A percentile compares a stretch with the other conserved stretches of the same genome.
phyloP scores from a whole-genome alignment of 345 rosid genomes.

The Melaleuca alternifolia region DNA sequence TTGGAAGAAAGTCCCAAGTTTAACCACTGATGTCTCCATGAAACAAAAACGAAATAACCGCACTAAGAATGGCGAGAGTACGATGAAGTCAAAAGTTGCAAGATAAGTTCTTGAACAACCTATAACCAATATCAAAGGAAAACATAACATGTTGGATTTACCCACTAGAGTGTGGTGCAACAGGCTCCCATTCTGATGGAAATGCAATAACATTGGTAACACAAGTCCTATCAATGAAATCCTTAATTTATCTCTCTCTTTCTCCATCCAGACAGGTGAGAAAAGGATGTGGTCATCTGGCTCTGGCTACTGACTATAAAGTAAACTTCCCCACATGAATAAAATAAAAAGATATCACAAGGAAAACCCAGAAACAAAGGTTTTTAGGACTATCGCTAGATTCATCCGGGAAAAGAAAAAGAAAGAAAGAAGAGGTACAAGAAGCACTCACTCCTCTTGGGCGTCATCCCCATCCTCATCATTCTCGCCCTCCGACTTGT shows the following conservation, averaged over 20 bases:
- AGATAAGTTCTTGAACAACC: not conserved
- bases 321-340: not conserved
- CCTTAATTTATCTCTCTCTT: not conserved
- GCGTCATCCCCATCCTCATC: not conserved
- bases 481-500: constrained; percentile 17
- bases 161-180: not conserved
- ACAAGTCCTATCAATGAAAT: not conserved
- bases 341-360: not conserved
- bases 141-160: not conserved
- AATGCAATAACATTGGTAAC: not conserved
- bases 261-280: not conserved
- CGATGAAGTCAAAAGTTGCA: not conserved
- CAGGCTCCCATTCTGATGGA: not conserved
- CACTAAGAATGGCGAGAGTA: not conserved
- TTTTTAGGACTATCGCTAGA: not conserved
- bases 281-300: not conserved
- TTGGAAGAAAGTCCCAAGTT: not conserved
- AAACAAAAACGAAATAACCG: not conserved
- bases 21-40: not conserved
- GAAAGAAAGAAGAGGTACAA: not conserved
- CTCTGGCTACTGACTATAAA: not conserved
- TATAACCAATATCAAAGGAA: not conserved
- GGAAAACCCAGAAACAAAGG: not conserved
- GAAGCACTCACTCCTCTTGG: constrained; percentile 7
- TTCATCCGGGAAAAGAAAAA: not conserved